phyloP scores from a whole-genome alignment of 2,329 filamentous ascomycete species.

The Penicillium janthinellum region DNA sequence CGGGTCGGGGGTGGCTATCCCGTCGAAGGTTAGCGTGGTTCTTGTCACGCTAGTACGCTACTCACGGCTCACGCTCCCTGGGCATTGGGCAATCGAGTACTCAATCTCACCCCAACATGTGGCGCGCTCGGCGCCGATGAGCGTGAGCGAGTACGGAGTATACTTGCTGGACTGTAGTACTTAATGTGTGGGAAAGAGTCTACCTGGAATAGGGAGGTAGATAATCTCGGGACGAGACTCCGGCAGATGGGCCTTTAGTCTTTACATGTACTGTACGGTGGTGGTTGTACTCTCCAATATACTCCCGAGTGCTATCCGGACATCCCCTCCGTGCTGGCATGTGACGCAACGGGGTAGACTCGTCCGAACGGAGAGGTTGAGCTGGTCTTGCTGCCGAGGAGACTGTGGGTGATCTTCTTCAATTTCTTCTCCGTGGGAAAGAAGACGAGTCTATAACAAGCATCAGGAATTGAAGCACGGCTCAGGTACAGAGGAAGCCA shows the following conservation, averaged over 20 bases:
- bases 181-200: too few species aligned
- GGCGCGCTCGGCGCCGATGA: not conserved
- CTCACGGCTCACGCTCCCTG: not conserved
- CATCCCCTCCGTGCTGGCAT: not conserved
- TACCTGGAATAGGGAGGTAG: not conserved
- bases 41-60: not conserved
- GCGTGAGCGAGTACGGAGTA: too few species aligned
- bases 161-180: too few species aligned
- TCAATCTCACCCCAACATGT: not conserved
- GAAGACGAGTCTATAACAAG: not conserved
- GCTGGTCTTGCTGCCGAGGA: not conserved
- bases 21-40: not conserved
- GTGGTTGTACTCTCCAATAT: not conserved
- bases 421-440: not conserved
- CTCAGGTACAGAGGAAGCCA: not conserved
- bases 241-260: not conserved
- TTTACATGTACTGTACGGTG: not conserved
- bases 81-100: not conserved
- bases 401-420: not conserved
- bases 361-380: not conserved
- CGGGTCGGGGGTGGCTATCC: not conserved
- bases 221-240: not conserved
- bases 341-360: slow-evolving; percentile 2
- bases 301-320: too few species aligned
- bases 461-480: not conserved